Evolutionary conservation across 2,329 filamentous ascomycete genomes (phyloP).

Genomic region (Beauveria sp.): DNA sequence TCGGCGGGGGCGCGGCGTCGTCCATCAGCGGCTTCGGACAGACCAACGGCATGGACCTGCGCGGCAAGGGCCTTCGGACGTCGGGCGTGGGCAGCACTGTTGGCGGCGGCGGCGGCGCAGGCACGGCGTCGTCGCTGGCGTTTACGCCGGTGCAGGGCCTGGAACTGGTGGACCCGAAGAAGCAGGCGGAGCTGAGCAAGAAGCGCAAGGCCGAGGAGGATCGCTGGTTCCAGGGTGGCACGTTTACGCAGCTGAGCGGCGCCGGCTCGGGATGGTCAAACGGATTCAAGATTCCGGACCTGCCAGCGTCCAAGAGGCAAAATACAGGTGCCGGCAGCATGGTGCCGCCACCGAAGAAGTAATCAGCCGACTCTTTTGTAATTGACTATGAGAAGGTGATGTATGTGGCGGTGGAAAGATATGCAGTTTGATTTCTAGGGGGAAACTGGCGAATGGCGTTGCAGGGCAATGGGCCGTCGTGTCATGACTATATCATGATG

Average conservation of each 20-base stretch:
- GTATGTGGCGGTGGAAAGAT: background rate
- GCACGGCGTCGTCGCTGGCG: conserved; percentile 78
- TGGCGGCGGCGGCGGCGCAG: conserved; percentile 38
- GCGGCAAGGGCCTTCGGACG: conserved; percentile 70
- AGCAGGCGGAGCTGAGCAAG: conserved; percentile 75
- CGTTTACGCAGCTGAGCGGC: conserved; percentile 73
- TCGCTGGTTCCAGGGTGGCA: conserved; percentile 94
- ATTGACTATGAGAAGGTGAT: background rate
- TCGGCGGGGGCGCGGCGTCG: conserved; percentile 64
- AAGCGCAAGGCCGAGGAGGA: conserved; percentile 94
- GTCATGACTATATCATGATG: background rate
- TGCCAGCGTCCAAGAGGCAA: conserved; percentile 67
- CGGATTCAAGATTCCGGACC: conserved; percentile 73
- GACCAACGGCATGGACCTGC: conserved; percentile 57
- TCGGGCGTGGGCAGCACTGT: conserved; percentile 72
- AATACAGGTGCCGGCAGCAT: conserved; percentile 55
- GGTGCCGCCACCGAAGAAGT: conserved; percentile 10
- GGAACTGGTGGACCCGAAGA: conserved; percentile 90
- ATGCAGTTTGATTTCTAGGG: background rate
- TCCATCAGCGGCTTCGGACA: conserved; percentile 74
- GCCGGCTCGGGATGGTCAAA: conserved; percentile 21
- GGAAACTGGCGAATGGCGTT: background rate
- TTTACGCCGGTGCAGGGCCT: conserved; percentile 94
- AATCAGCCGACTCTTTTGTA: background rate
- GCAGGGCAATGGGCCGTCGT: background rate